phyloP scores from a whole-genome alignment of 495 filamentous ascomycete species.

The Daldinia bambusicola region DNA sequence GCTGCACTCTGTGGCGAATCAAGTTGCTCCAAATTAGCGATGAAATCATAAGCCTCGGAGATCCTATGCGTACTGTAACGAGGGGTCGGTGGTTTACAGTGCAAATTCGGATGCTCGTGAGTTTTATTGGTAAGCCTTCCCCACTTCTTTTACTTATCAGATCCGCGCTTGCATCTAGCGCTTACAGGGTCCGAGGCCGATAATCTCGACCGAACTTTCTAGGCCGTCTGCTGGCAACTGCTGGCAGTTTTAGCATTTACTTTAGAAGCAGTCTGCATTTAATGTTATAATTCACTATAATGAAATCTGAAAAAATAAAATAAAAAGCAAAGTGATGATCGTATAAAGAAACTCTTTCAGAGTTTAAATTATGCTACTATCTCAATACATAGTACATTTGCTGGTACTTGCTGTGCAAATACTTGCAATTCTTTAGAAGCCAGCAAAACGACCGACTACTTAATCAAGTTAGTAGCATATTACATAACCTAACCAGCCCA shows the following conservation, averaged over 20 bases:
- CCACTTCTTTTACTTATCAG: constrained; percentile 33
- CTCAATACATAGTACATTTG: no score
- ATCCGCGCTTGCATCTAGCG: constrained; percentile 27
- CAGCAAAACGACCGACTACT: no score
- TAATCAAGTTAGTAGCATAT: no score
- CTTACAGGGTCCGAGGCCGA: constrained; percentile 28
- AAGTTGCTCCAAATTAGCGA: constrained; percentile 29
- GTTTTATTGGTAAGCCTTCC: background rate
- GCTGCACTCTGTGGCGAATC: constrained; percentile 46
- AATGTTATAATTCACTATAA: no score
- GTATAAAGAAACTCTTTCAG: no score
- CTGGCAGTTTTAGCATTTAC: background rate
- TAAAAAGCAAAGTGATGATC: no score
- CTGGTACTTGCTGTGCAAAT: no score
- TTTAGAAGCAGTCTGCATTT: no score
- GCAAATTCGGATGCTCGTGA: background rate
- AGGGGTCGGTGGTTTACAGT: background rate
- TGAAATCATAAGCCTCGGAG: constrained; percentile 48
- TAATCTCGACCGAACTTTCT: constrained; percentile 31
- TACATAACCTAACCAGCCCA: no score
- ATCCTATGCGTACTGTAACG: constrained; percentile 37
- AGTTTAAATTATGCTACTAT: no score
- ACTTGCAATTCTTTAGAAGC: no score
- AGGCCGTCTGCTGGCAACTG: background rate
- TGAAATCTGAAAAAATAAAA: no score